phyloP scores from a whole-genome alignment of 2,329 filamentous ascomycete species.

The Pseudocercospora pini-densiflorae region DNA sequence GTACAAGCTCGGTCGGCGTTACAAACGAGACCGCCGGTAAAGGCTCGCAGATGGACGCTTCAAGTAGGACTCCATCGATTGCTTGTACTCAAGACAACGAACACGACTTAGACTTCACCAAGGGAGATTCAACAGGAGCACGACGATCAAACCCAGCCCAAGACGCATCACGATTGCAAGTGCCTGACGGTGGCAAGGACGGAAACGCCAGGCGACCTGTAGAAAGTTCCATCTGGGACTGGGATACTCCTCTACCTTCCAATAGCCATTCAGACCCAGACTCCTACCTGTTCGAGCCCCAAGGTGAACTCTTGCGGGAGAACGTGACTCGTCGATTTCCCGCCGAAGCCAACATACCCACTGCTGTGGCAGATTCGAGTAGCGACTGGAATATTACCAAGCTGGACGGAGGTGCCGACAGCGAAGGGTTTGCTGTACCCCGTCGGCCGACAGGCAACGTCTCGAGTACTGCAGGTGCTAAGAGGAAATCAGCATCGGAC shows the following conservation, averaged over 20 bases:
- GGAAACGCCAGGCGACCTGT: constrained; percentile 8
- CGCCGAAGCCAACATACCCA: constrained; percentile 46
- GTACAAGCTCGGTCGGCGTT: constrained; percentile 1
- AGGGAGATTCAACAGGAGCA: neutral
- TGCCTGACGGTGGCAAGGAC: constrained; percentile 16
- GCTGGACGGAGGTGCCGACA: constrained; percentile 13
- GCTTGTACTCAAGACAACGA: neutral
- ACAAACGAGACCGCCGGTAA: constrained; percentile 1
- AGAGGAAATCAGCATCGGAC: constrained; percentile 31
- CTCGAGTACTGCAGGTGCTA: constrained; percentile 21
- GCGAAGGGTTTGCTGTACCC: constrained; percentile 21
- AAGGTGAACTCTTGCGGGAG: constrained; percentile 50
- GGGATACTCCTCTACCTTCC: constrained; percentile 42
- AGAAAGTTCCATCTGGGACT: constrained; percentile 42
- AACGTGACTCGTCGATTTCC: constrained; percentile 35
- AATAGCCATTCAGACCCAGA: constrained; percentile 33
- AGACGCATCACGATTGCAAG: constrained; percentile 14
- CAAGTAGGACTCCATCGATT: constrained; percentile 4
- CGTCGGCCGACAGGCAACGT: constrained; percentile 15
- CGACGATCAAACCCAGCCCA: constrained; percentile 7
- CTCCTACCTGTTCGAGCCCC: constrained; percentile 47
- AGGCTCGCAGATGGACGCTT: constrained; percentile 10
- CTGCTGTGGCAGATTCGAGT: constrained; percentile 22
- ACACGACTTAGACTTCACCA: constrained; percentile 5
- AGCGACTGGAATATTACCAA: constrained; percentile 18